A percentile compares a stretch with the other conserved stretches of the same genome.
These are phyloP conservation scores for Euphorbia tirucalli DNA, from an alignment of 345 rosid genomes.

Conservation along the genomic window DNA sequence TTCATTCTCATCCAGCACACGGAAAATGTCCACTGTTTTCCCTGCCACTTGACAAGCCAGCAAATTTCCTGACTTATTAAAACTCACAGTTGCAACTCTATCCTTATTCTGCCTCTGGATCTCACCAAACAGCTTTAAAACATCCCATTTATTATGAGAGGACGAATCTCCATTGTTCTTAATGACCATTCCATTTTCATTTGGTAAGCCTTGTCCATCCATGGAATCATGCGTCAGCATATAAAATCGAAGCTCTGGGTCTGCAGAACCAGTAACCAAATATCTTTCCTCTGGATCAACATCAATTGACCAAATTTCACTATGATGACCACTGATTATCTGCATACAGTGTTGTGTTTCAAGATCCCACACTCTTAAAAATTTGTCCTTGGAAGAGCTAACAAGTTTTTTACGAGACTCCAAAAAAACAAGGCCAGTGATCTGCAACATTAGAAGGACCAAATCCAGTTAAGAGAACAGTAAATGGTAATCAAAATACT, in stretches of 20 bases:
- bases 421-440: conserved; percentile 86
- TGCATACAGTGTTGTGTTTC: conserved; percentile 95
- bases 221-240: conserved; percentile 46
- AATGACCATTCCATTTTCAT: conserved; percentile 30
- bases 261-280: conserved; percentile 89
- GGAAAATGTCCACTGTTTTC: conserved; percentile 70
- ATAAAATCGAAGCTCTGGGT: conserved; percentile 74
- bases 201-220: conserved; percentile 25
- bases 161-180: conserved; percentile 36
- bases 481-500: not conserved
- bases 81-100: conserved; percentile 78
- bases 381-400: conserved; percentile 89
- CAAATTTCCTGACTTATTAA: conserved; percentile 64
- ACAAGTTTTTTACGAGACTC: conserved; percentile 84
- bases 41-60: conserved; percentile 94
- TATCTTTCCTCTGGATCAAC: conserved; percentile 77
- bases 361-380: conserved; percentile 97
- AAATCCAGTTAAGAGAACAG: not conserved
- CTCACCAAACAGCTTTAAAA: conserved; percentile 71
- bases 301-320: conserved; percentile 95
- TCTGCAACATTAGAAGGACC: conserved; percentile 42
- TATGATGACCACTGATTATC: conserved; percentile 89
- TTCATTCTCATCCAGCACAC: conserved; percentile 69
- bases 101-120: conserved; percentile 83
- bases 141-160: conserved; percentile 65